phyloP scores from a whole-genome alignment of 1,284 basidiomycete genomes.

The Leucoagaricus sp. region DNA sequence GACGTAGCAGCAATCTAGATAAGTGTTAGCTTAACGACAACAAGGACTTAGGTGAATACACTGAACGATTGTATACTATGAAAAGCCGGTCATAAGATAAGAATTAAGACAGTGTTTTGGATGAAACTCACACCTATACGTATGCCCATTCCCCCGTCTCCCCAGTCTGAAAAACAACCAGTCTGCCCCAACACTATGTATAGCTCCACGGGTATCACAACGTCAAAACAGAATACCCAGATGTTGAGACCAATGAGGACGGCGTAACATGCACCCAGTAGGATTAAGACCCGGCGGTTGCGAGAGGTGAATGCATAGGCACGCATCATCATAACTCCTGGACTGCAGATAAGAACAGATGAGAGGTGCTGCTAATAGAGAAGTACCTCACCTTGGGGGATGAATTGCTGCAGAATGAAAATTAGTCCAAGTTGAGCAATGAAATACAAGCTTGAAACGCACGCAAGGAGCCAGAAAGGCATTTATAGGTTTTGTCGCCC shows the following conservation, averaged over 20 bases:
- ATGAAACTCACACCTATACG: conserved; percentile 35
- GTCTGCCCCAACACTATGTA: conserved; percentile 25
- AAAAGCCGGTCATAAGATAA: not conserved
- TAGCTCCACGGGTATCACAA: conserved; percentile 22
- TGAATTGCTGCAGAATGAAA: conserved; percentile 25
- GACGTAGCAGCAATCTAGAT: conserved; percentile 23
- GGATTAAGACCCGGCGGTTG: conserved; percentile 27
- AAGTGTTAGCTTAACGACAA: conserved; percentile 2
- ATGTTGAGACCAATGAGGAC: conserved; percentile 32
- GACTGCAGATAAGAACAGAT: not conserved
- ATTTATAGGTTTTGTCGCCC: conserved; percentile 27
- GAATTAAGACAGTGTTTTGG: conserved; percentile 1
- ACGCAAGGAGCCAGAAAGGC: conserved; percentile 34
- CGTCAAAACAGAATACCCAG: conserved; percentile 35
- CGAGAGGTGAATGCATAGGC: conserved; percentile 38
- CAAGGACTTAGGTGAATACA: conserved; percentile 9
- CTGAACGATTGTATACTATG: conserved; percentile 30
- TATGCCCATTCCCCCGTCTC: conserved; percentile 23
- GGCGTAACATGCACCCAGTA: conserved; percentile 33
- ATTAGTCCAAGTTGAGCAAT: not conserved
- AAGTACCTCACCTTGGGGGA: conserved; percentile 4
- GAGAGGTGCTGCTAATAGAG: too few species aligned
- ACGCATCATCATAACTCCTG: conserved; percentile 40
- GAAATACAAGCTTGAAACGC: conserved; percentile 15
- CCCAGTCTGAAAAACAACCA: conserved; percentile 42